Base-by-base conservation (phyloP, 1,139 yeast species). In the Pichia sp. region DNA sequence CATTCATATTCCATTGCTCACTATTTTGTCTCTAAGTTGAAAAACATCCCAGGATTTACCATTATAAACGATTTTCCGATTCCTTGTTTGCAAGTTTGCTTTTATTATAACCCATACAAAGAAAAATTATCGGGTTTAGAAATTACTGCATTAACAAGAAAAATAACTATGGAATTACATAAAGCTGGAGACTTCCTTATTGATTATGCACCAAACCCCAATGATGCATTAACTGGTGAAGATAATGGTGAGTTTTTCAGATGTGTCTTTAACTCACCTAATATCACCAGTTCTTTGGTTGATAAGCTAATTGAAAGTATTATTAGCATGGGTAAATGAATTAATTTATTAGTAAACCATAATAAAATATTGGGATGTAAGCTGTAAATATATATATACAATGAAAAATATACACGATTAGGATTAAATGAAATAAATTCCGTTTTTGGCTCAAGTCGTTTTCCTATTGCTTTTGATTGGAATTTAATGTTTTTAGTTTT, bases 1-100 rank as follows among this genome's bases (percentile, higher is more conserved):
- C 91, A 84, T 58, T 93, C 94, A 0, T 81, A 69, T 55, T 69
- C 64, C 13, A 71, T 83, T 36, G 80, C 83, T 3, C 66, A 69
- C 14, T 77, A 84, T 55, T 78, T 86, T 48, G 77, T 81, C 6
- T 45, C 55, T 4, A 63, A 63, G 48, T 65, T 81, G 35, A 46
- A 55, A 3, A 47, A 55, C 11, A 43, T 48, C 4, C 56, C 59
- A 5, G 64, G 68, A 3, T 85, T 84, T 60, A 66, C 66, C 33
- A 61, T 84, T 37, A 75, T 82, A 14, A 70, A 76, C 8, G 62
- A 67, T 25, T 59, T 66, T 20, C 77, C 80, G 2, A 87, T 91
- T 3, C 86, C 87, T 27, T 84, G 94, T 56, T 65, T 85, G 42
- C 95, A 86, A 61, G 89, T 85, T 2, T 86, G 95, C 52, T 86